A percentile compares a stretch with the other conserved stretches of the same genome.
phyloP scores from a whole-genome alignment of 2,329 filamentous ascomycete genomes.

The Fusarium tupiense region DNA sequence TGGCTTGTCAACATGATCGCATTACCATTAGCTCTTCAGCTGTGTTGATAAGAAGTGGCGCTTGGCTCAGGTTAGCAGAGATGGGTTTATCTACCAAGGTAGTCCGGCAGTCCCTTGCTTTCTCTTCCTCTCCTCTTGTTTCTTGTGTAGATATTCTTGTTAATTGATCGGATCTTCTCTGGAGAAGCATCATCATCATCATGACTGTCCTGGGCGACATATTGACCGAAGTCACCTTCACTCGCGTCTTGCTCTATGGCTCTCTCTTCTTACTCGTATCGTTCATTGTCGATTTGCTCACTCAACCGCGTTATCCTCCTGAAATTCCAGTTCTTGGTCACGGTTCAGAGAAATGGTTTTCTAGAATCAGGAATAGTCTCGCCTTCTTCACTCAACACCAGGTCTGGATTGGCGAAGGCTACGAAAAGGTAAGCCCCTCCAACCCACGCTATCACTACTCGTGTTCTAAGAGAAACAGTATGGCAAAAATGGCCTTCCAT shows the following conservation, averaged over 20 bases:
- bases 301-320: constrained; percentile 52
- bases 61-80: neutral
- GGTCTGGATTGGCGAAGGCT: constrained; percentile 55
- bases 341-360: constrained; percentile 46
- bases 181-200: constrained; percentile 3
- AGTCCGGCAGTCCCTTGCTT: neutral
- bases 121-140: neutral
- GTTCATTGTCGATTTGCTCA: constrained; percentile 53
- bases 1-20: neutral
- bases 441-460: too few relatives aligned
- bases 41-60: neutral
- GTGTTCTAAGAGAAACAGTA: constrained; percentile 45
- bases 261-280: constrained; percentile 49
- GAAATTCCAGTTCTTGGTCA: constrained; percentile 55
- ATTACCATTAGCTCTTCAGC: neutral
- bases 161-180: neutral
- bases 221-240: constrained; percentile 45
- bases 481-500: constrained; percentile 53
- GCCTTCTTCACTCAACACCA: constrained; percentile 51
- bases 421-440: constrained; percentile 48
- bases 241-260: constrained; percentile 42
- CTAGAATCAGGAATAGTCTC: constrained; percentile 52
- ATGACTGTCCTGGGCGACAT: constrained; percentile 26
- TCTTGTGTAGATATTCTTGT: neutral
- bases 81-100: neutral